Percentiles rank a stretch among this genome's conserved stretches.
Evolutionary conservation across 306 rosid species (phyloP).

Genomic region (Phaseolus lunatus): DNA sequence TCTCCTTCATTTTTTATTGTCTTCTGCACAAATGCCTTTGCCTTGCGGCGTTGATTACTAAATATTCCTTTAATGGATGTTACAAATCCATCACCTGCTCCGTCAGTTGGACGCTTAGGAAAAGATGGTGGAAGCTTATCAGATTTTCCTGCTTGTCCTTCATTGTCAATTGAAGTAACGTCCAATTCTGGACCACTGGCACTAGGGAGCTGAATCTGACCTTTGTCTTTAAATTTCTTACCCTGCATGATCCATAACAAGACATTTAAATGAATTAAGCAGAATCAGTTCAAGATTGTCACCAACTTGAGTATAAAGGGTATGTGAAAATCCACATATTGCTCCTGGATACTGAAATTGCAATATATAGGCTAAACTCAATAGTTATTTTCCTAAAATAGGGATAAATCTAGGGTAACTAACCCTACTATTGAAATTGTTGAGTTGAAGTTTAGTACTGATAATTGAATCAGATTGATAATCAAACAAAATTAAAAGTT

Average conservation of each 20-base stretch:
- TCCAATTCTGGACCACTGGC: conserved; percentile 64
- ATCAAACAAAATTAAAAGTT: not conserved
- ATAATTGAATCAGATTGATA: not conserved
- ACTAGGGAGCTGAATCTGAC: conserved; percentile 60
- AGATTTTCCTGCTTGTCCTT: conserved; percentile 70
- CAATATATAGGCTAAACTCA: too few relatives aligned
- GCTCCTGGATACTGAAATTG: not conserved
- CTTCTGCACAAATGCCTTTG: conserved; percentile 81
- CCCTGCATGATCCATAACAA: conserved; percentile 61
- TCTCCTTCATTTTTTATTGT: conserved; percentile 87
- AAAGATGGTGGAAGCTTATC: conserved; percentile 70
- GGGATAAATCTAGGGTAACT: not conserved
- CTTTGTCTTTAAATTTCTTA: conserved; percentile 90
- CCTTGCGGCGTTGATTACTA: conserved; percentile 84
- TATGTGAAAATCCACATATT: not conserved
- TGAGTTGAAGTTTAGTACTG: not conserved
- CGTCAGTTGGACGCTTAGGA: conserved; percentile 87
- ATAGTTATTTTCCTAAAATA: too few relatives aligned
- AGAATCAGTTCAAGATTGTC: conserved; percentile 33
- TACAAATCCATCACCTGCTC: conserved; percentile 98
- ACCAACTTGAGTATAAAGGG: not conserved
- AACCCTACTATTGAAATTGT: not conserved
- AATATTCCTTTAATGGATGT: conserved; percentile 89
- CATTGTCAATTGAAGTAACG: conserved; percentile 67
- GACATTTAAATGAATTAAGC: conserved; percentile 22